Evolutionary conservation across 2,329 filamentous ascomycete species (phyloP).

Genomic region (Cercospora zeae-maydis): DNA sequence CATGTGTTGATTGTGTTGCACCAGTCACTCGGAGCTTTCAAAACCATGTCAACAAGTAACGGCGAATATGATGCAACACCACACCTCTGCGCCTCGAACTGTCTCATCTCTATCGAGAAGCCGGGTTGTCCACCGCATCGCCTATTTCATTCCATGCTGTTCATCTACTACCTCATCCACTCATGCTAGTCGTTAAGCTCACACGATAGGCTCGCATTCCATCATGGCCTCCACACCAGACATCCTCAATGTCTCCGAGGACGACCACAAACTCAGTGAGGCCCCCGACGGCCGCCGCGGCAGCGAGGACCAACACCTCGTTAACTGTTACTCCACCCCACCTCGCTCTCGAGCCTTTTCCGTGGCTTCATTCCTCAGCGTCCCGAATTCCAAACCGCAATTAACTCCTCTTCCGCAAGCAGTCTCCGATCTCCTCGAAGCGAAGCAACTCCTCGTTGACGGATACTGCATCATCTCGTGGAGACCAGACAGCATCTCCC

Average conservation of each 20-base stretch:
- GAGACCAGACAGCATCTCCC: constrained; percentile 16
- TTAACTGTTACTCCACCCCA: not conserved
- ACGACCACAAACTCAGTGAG: not conserved
- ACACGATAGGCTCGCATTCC: not conserved
- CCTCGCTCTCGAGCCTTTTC: not conserved
- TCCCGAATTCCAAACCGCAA: not conserved
- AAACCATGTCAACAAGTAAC: not conserved
- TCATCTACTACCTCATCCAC: not conserved
- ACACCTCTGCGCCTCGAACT: not conserved
- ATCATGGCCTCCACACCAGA: not conserved
- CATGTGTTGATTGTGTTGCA: not conserved
- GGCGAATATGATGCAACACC: not conserved
- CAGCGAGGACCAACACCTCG: not conserved
- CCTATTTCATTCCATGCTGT: not conserved
- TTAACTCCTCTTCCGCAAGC: not conserved
- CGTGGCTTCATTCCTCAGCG: not conserved
- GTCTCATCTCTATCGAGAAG: not conserved
- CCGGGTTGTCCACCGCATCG: not conserved
- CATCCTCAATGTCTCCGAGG: not conserved
- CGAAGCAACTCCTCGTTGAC: constrained; percentile 20
- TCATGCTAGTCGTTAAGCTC: not conserved
- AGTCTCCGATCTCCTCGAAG: constrained; percentile 2
- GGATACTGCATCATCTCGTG: constrained; percentile 22
- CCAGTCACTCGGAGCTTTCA: not conserved
- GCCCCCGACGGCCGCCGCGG: not conserved